Evolutionary conservation across 148 eudicot species (phyloP).

Genomic region (Pharnaceum exiguum): DNA sequence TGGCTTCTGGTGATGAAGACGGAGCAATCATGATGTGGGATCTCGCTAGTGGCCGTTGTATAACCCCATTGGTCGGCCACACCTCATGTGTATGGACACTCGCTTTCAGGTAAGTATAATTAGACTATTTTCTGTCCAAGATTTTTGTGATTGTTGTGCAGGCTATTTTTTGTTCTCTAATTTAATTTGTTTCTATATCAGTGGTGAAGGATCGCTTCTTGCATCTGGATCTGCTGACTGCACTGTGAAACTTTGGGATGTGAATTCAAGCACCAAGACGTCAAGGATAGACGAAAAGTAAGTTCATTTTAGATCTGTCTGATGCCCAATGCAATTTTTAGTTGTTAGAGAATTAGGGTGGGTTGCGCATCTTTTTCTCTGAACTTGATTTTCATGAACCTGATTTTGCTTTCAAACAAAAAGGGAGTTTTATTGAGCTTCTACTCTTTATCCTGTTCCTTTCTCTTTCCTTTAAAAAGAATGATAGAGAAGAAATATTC

Average conservation of each 20-base stretch:
- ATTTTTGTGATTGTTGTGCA: too few species aligned
- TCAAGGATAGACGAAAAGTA: constrained; percentile 71
- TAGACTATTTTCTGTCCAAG: too few species aligned
- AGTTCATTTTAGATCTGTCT: constrained; percentile 21
- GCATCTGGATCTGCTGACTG: constrained; percentile 99
- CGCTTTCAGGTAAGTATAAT: constrained; percentile 67
- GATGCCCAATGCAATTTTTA: background rate
- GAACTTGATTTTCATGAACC: too few species aligned
- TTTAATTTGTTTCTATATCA: constrained; percentile 20
- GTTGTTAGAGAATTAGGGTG: too few species aligned
- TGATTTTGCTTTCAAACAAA: too few species aligned
- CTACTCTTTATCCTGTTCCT: background rate
- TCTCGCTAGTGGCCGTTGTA: constrained; percentile 84
- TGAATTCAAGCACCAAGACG: constrained; percentile 62
- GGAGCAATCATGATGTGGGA: constrained; percentile 99
- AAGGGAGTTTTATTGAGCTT: background rate
- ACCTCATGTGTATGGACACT: constrained; percentile 93
- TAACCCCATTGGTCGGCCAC: constrained; percentile 90
- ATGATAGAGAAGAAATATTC: too few species aligned
- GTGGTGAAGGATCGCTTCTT: constrained; percentile 97
- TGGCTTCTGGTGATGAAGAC: constrained; percentile 99
- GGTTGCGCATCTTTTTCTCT: too few species aligned
- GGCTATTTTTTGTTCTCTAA: background rate
- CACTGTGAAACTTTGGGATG: constrained; percentile 96
- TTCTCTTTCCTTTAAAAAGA: background rate